Conservation (phyloP, 2,329 filamentous ascomycete species). For the Colletotrichum orbiculare region DNA sequence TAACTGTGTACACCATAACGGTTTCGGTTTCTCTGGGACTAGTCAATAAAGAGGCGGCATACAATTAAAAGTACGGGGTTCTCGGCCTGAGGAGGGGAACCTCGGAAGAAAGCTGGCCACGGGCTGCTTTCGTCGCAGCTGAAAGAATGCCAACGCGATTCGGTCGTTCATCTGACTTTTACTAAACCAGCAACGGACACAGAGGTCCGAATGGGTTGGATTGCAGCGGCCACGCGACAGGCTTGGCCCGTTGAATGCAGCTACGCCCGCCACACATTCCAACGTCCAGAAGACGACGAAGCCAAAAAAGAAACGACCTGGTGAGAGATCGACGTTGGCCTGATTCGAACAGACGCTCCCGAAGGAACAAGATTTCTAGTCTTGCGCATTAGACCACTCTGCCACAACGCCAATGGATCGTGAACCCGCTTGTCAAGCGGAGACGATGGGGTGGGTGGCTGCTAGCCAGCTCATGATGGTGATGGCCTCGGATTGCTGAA, state of each 20-base stretch:
- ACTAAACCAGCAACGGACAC: slow-evolving; percentile 11
- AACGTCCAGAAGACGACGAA: too few species aligned
- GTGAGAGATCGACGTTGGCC: slow-evolving; percentile 23
- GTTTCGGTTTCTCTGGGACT: neutral
- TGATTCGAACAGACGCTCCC: slow-evolving; percentile 37
- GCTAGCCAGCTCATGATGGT: too few species aligned
- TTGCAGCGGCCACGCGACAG: slow-evolving; percentile 2
- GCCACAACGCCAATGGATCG: slow-evolving; percentile 27
- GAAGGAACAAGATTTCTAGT: slow-evolving; percentile 37
- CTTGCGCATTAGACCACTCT: slow-evolving; percentile 38
- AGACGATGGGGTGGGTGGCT: neutral
- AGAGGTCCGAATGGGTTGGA: slow-evolving; percentile 10
- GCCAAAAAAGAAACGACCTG: too few species aligned
- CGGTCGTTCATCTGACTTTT: slow-evolving; percentile 12
- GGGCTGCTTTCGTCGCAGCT: neutral
- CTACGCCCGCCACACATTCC: too few species aligned
- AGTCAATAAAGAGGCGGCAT: slow-evolving; percentile 4
- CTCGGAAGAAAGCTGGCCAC: neutral
- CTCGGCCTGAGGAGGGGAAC: neutral
- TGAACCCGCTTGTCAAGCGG: slow-evolving; percentile 15
- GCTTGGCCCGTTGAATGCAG: too few species aligned
- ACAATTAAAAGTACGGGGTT: neutral
- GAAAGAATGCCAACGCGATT: neutral
- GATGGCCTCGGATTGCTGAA: too few species aligned
- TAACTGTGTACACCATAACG: neutral